These are phyloP conservation scores for Umbelopsis isabellina DNA, from an alignment of 192 early-diverging fungal species.

Conservation along the genomic window DNA sequence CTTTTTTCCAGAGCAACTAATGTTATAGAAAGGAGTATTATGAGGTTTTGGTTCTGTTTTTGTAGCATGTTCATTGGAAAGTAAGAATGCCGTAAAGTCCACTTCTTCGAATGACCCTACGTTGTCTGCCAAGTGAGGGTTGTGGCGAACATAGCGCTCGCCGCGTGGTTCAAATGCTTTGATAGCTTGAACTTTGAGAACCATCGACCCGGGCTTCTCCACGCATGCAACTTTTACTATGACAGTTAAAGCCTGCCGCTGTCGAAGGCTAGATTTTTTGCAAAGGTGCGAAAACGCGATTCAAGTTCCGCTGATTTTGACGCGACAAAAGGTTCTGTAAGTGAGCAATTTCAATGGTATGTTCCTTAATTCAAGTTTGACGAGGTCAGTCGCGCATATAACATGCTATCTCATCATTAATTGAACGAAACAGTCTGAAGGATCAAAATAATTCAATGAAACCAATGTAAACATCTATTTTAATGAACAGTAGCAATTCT, in stretches of 20 bases:
- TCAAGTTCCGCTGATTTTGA: neutral
- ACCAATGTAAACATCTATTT: no score
- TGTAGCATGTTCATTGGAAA: neutral
- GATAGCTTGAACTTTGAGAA: slow-evolving; percentile 16
- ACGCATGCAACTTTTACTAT: neutral
- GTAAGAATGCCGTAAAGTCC: slow-evolving; percentile 8
- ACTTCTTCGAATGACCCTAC: slow-evolving; percentile 14
- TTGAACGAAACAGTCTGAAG: no score
- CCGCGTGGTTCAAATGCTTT: slow-evolving; percentile 7
- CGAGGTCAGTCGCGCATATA: no score
- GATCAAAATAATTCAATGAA: no score
- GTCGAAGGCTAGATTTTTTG: neutral
- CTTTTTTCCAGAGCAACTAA: neutral
- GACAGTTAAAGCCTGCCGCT: neutral
- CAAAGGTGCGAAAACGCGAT: slow-evolving; percentile 3
- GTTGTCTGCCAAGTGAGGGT: neutral
- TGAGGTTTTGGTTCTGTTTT: neutral
- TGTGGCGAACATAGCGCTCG: slow-evolving; percentile 9
- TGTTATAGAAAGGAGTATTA: neutral
- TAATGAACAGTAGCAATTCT: neutral
- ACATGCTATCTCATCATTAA: no score
- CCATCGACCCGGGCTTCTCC: neutral
- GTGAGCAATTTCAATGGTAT: no score
- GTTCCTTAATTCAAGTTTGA: no score
- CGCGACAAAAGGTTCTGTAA: neutral